phyloP scores from a whole-genome alignment of 768 basidiomycete species.

The Suillus alpinus region DNA sequence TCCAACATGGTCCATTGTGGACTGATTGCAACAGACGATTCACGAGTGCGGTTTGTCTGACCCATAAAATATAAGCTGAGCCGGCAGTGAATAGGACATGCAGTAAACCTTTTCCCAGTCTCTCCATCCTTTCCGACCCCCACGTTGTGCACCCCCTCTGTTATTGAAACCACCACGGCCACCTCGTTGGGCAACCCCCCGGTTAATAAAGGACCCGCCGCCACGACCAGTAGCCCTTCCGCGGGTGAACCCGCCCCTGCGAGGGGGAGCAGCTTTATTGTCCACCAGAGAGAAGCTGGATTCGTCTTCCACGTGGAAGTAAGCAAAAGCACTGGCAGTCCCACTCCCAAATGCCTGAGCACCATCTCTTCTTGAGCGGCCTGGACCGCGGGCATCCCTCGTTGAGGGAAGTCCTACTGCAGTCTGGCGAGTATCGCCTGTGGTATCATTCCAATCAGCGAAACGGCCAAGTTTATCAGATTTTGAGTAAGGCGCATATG shows the following conservation, averaged over 20 bases:
- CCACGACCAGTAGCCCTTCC: conserved; percentile 42
- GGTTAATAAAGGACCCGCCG: conserved; percentile 30
- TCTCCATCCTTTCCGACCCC: conserved; percentile 72
- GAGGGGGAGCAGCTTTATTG: conserved; percentile 69
- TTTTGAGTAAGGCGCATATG: conserved; percentile 98
- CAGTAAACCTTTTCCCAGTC: conserved; percentile 85
- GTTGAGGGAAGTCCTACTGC: conserved; percentile 46
- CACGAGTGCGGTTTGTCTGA: conserved; percentile 79
- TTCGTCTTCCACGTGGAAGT: conserved; percentile 98
- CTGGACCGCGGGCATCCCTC: conserved; percentile 48
- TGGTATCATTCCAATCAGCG: conserved; percentile 93
- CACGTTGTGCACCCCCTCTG: conserved; percentile 39
- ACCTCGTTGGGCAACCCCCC: conserved; percentile 42
- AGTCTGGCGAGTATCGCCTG: conserved; percentile 59
- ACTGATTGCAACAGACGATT: conserved; percentile 91
- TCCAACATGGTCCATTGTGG: conserved; percentile 94
- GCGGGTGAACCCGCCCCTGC: conserved; percentile 66
- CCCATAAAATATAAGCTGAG: conserved; percentile 12
- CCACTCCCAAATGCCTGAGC: conserved; percentile 88
- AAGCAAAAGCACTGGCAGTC: conserved; percentile 88
- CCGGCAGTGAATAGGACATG: neutral
- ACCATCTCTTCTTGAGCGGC: conserved; percentile 69
- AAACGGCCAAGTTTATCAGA: conserved; percentile 96
- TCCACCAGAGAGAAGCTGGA: conserved; percentile 96
- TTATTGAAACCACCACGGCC: conserved; percentile 45